phyloP scores from a whole-genome alignment of 345 rosid genomes.

The Euphorbia tirucalli region DNA sequence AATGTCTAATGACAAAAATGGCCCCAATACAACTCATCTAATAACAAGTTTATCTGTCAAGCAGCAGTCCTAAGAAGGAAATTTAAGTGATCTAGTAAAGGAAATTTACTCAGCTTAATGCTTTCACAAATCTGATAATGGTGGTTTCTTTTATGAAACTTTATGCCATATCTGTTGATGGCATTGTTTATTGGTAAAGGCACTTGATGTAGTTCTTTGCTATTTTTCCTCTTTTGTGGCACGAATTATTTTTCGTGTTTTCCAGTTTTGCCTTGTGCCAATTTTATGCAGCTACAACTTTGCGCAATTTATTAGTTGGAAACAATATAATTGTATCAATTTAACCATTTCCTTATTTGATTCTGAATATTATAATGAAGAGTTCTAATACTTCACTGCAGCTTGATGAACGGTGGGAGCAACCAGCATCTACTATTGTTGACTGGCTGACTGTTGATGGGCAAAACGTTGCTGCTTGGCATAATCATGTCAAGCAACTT shows the following conservation, averaged over 20 bases:
- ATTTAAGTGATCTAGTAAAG: too few species aligned
- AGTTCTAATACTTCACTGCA: conserved; percentile 29
- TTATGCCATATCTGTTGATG: not conserved
- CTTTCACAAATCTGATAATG: not conserved
- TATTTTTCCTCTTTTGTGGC: not conserved
- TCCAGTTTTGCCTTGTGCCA: not conserved
- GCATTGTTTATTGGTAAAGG: not conserved
- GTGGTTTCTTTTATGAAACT: not conserved
- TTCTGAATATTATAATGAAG: conserved; percentile 7
- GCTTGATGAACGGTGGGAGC: conserved; percentile 98
- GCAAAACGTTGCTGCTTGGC: conserved; percentile 82
- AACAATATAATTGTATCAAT: not conserved
- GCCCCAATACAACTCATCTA: too few species aligned
- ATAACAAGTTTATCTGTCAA: too few species aligned
- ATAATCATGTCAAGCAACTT: conserved; percentile 84
- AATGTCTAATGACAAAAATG: too few species aligned
- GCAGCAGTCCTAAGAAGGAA: too few species aligned
- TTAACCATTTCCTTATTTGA: not conserved
- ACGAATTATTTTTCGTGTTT: not conserved
- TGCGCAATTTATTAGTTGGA: not conserved
- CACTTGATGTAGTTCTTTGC: not conserved
- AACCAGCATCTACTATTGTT: conserved; percentile 84
- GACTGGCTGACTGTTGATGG: conserved; percentile 92
- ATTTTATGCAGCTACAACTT: not conserved
- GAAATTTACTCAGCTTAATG: not conserved